A percentile compares a stretch with the other conserved stretches of the same genome.
These are phyloP conservation scores for Diatrype stigma DNA, from an alignment of 2,329 filamentous ascomycete genomes.

Conservation along the genomic window DNA sequence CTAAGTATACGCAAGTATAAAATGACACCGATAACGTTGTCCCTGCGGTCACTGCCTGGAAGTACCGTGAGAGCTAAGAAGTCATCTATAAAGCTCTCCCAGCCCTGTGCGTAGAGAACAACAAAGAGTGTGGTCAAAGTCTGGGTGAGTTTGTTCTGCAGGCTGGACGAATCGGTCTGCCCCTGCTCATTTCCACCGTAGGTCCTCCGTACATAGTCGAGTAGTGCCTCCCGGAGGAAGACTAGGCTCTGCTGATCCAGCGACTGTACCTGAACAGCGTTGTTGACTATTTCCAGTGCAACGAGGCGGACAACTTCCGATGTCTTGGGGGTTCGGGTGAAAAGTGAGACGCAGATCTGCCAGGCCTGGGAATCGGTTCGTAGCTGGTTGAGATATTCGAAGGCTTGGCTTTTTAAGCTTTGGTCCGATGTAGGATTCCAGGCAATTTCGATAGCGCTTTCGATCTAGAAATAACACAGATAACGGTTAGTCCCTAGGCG, in stretches of 20 bases:
- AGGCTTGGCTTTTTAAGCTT: constrained; percentile 74
- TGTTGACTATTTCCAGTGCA: constrained; percentile 89
- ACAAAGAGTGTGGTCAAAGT: constrained; percentile 93
- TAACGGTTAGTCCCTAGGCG: constrained; percentile 1
- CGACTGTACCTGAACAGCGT: constrained; percentile 75
- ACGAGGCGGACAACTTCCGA: constrained; percentile 85
- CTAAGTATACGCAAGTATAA: constrained; percentile 86
- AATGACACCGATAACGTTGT: constrained; percentile 72
- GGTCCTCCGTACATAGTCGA: constrained; percentile 73
- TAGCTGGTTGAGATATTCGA: constrained; percentile 74
- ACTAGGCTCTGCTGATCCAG: constrained; percentile 69
- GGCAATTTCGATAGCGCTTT: constrained; percentile 93
- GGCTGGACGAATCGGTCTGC: constrained; percentile 63
- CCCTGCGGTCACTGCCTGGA: constrained; percentile 53
- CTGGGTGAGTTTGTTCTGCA: constrained; percentile 97
- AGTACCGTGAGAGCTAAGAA: constrained; percentile 71
- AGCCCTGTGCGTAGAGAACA: constrained; percentile 77
- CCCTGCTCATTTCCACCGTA: constrained; percentile 61
- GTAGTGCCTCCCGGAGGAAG: constrained; percentile 74
- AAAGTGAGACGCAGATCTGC: constrained; percentile 84
- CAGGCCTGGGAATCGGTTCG: constrained; percentile 79
- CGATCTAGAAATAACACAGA: constrained; percentile 55
- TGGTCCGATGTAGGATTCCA: constrained; percentile 76
- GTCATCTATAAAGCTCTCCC: constrained; percentile 89
- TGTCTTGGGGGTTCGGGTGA: constrained; percentile 70